Conservation (phyloP, 2,329 filamentous ascomycete genomes). For the Microcera coccophila region DNA sequence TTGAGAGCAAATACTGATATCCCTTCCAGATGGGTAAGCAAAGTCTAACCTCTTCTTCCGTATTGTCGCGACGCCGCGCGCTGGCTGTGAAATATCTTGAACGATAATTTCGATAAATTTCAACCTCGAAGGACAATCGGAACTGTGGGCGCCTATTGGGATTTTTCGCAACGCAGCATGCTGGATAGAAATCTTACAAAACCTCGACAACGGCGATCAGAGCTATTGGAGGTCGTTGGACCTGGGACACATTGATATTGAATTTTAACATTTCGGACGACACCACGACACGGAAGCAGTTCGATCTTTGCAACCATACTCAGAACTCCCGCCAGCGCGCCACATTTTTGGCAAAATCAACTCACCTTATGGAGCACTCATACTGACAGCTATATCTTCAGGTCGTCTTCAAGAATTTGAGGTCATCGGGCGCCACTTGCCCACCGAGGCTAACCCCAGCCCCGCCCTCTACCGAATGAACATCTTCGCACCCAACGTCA, state of each 20-base stretch:
- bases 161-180: too few species aligned
- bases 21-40: conserved; percentile 58
- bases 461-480: conserved; percentile 99
- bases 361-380: conserved; percentile 1
- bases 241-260: neutral
- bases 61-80: conserved; percentile 22
- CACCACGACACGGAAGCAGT: neutral
- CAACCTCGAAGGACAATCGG: neutral
- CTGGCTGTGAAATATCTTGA: conserved; percentile 17
- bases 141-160: too few species aligned
- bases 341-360: conserved; percentile 5
- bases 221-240: neutral
- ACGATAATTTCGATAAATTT: conserved; percentile 16
- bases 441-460: conserved; percentile 92
- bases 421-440: conserved; percentile 99
- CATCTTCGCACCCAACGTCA: conserved; percentile 96
- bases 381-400: conserved; percentile 44
- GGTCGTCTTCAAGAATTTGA: conserved; percentile 99
- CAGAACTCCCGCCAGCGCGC: conserved; percentile 2
- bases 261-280: conserved; percentile 3
- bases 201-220: too few species aligned
- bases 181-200: too few species aligned
- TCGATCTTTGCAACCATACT: conserved; percentile 2
- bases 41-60: conserved; percentile 20
- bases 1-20: conserved; percentile 40